Evolutionary conservation across 371 early-diverging fungal species (phyloP), one percentile per base, ranked within the genome.

Genomic region (Nematocida major): DNA sequence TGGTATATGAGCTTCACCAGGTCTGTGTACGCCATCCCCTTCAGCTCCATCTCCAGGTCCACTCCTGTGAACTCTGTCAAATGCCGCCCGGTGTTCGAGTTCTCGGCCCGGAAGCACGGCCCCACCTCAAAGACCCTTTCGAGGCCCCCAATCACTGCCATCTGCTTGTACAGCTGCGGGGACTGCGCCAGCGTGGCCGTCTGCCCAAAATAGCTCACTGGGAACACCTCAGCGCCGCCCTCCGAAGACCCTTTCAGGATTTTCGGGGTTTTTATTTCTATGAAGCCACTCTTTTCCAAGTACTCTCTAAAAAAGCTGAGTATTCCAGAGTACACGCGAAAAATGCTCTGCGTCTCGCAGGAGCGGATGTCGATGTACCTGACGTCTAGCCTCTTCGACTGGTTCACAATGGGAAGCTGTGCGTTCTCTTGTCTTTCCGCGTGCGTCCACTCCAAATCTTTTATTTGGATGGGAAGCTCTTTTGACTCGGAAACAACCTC

Each of bases 151-250:
- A 92, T 92, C 80, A 99, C 92, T 81, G 91, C 91, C 94, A 96
- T 95, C 86, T 97, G 97, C 89, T 97, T 97, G 88, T 95, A 95
- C 63, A 98, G 88, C 87, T 99, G 98, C 57, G 98, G 98, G 22
- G 95, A 94, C 86, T 98, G 99, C 32, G 98, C 97, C 53, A 99
- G 87, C 86, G 84, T 96, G 1, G 97, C 99, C 36, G 87, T 87
- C 36, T 85, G 86, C 83, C 95, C 93, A 86, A 97, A 99, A 88
- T 95, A 99, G 63, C 89, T 86, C 57, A 99, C 90, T 82, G 89
- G 88, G 88, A 99, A 99, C 11, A 97, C 92, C 82, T 94, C 96
- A 48, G 97, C 91, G 34, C 99, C 99, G 77, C 99, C 98, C 86
- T 99, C 99, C 76, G 90, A 91, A 13, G 95, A 93, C 69, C 94